Conservation (phyloP, 1,284 basidiomycete species). For the Stygiomarasmius scandens region DNA sequence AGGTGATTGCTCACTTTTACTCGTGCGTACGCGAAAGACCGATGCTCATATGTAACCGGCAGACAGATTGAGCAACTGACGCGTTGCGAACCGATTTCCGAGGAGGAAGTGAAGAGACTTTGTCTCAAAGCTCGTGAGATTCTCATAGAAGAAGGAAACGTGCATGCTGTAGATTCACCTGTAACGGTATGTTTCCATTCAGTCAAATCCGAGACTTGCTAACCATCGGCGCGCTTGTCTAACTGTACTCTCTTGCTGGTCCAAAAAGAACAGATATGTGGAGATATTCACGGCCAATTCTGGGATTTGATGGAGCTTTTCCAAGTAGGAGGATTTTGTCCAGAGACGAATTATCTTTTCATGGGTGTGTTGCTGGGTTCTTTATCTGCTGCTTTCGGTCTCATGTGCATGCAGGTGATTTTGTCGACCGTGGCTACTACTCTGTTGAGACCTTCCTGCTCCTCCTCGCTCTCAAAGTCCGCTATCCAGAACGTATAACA, state of each 20-base stretch:
- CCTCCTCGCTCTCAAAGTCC: conserved; percentile 93
- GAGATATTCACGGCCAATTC: conserved; percentile 99
- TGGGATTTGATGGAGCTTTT: conserved; percentile 98
- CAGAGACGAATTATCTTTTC: conserved; percentile 97
- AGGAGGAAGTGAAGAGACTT: conserved; percentile 95
- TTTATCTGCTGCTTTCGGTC: neutral
- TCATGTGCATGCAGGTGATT: conserved; percentile 66
- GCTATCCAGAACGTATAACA: conserved; percentile 97
- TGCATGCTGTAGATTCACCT: conserved; percentile 96
- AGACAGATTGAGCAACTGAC: conserved; percentile 94
- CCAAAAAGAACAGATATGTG: conserved; percentile 54
- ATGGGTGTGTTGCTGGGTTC: conserved; percentile 82
- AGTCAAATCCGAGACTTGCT: too few relatives aligned
- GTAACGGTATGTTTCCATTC: conserved; percentile 68
- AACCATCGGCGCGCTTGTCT: too few relatives aligned
- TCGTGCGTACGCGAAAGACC: neutral
- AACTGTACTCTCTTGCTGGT: too few relatives aligned
- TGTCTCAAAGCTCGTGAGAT: conserved; percentile 99
- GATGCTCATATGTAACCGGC: conserved; percentile 33
- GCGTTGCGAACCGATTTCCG: conserved; percentile 97
- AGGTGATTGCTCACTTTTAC: neutral
- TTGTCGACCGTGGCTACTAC: conserved; percentile 97
- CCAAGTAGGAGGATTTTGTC: conserved; percentile 93
- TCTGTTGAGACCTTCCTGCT: conserved; percentile 97
- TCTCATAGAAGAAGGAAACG: conserved; percentile 96